Percentiles rank a stretch among this genome's conserved stretches.
phyloP scores from a whole-genome alignment of 2,329 filamentous ascomycete species.

The Xylaria sp. region DNA sequence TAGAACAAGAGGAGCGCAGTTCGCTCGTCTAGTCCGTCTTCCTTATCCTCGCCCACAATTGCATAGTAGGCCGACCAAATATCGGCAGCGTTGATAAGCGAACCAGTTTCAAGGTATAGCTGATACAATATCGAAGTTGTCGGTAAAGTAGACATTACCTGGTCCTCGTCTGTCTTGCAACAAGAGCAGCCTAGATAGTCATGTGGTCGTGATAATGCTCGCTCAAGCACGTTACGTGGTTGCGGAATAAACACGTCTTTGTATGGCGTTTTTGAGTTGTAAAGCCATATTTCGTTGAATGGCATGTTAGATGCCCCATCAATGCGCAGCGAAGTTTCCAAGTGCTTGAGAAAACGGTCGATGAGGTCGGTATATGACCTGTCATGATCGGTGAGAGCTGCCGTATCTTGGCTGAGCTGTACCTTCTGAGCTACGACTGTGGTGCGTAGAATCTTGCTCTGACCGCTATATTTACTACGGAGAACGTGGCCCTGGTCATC shows the following conservation, averaged over 20 bases:
- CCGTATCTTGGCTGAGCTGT: conserved; percentile 79
- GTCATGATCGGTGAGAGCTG: conserved; percentile 76
- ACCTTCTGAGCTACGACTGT: conserved; percentile 86
- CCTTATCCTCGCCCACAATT: conserved; percentile 63
- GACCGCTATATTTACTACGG: conserved; percentile 79
- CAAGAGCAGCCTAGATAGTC: conserved; percentile 82
- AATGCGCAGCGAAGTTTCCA: conserved; percentile 55
- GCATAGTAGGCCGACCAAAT: conserved; percentile 81
- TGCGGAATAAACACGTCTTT: conserved; percentile 80
- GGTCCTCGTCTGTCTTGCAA: conserved; percentile 63
- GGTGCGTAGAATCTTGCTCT: conserved; percentile 76
- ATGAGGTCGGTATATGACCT: conserved; percentile 75
- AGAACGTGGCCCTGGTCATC: conserved; percentile 62
- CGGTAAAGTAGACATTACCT: conserved; percentile 71
- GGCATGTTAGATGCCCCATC: conserved; percentile 61
- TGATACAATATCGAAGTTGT: conserved; percentile 80
- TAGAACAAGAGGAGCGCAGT: conserved; percentile 82
- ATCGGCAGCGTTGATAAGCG: conserved; percentile 81
- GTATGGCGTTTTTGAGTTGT: conserved; percentile 76
- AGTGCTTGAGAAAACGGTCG: conserved; percentile 63
- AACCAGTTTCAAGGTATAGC: conserved; percentile 80
- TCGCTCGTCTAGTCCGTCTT: conserved; percentile 61
- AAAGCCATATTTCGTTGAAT: conserved; percentile 79
- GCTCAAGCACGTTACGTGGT: conserved; percentile 76
- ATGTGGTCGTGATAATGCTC: conserved; percentile 76